Percentiles rank a stretch among this genome's conserved stretches.
These are phyloP conservation scores for Fusarium cyanostomum DNA, from an alignment of 2,329 filamentous ascomycete genomes.

Conservation along the genomic window DNA sequence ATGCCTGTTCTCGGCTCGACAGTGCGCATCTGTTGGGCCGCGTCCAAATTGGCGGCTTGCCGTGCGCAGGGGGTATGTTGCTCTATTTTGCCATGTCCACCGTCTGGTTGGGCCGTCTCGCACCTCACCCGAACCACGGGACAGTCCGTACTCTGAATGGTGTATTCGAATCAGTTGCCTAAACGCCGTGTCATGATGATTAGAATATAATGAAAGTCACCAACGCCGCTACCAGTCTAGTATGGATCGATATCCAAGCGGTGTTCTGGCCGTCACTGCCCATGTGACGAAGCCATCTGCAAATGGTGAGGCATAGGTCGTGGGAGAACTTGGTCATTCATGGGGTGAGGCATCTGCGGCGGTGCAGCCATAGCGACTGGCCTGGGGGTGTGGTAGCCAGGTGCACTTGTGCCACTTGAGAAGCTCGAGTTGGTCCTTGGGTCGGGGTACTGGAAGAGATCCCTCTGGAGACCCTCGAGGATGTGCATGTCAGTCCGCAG, in stretches of 20 bases:
- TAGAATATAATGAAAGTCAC: conserved; percentile 30
- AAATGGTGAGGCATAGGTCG: conserved; percentile 41
- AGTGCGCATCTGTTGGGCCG: conserved; percentile 15
- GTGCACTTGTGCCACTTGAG: conserved; percentile 51
- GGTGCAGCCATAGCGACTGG: conserved; percentile 38
- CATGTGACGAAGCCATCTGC: conserved; percentile 36
- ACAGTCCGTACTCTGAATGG: conserved; percentile 24
- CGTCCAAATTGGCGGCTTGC: conserved; percentile 16
- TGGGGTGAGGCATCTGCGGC: conserved; percentile 34
- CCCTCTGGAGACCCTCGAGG: conserved; percentile 64
- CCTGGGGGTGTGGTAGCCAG: conserved; percentile 41
- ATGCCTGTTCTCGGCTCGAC: conserved; percentile 15
- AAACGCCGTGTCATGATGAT: conserved; percentile 39
- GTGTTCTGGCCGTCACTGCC: conserved; percentile 17
- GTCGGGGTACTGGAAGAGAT: conserved; percentile 52
- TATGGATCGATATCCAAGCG: neutral
- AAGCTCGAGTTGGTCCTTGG: conserved; percentile 52
- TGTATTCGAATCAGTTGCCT: conserved; percentile 25
- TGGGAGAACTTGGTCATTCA: conserved; percentile 37
- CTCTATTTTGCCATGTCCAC: conserved; percentile 25
- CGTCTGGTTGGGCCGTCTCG: conserved; percentile 4
- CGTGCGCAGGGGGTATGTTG: conserved; percentile 32
- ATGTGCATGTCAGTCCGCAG: conserved; percentile 79
- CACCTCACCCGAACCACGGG: conserved; percentile 14
- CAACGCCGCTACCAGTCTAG: conserved; percentile 6